A percentile compares a stretch with the other conserved stretches of the same genome.
These are phyloP conservation scores for Penicillium sp. DNA, from an alignment of 2,329 filamentous ascomycete species.

Conservation along the genomic window DNA sequence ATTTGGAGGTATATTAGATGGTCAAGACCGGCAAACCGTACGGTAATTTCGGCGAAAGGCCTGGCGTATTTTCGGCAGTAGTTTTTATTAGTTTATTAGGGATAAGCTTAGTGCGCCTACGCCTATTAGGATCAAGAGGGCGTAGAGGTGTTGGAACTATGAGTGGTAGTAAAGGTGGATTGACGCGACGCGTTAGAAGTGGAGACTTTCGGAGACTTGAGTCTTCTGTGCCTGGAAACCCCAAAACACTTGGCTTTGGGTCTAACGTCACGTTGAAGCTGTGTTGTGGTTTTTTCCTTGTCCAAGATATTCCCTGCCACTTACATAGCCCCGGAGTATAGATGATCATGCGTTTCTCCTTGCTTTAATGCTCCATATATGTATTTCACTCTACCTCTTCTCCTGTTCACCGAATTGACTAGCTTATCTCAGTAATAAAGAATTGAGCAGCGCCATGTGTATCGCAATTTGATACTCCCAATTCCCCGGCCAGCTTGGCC, in stretches of 20 bases:
- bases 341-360: constrained; percentile 8
- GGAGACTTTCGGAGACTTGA: too few species aligned
- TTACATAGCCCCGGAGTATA: not conserved
- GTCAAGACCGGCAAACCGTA: too few species aligned
- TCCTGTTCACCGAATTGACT: not conserved
- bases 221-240: too few species aligned
- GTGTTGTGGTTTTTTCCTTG: not conserved
- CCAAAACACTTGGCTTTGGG: constrained; percentile 22
- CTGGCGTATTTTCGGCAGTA: too few species aligned
- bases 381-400: not conserved
- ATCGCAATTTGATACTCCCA: not conserved
- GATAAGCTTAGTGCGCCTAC: too few species aligned
- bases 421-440: not conserved
- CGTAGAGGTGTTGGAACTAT: too few species aligned
- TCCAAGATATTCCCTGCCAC: not conserved
- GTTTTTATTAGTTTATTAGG: too few species aligned
- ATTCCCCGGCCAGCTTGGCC: not conserved
- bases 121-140: too few species aligned
- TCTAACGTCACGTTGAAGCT: constrained; percentile 12
- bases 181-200: too few species aligned
- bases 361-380: constrained; percentile 1
- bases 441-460: not conserved
- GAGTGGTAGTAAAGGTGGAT: too few species aligned
- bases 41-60: too few species aligned
- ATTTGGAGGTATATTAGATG: too few species aligned